These are phyloP conservation scores for Populus hybrid DNA, from an alignment of 441 rosid species.

Conservation along the genomic window DNA sequence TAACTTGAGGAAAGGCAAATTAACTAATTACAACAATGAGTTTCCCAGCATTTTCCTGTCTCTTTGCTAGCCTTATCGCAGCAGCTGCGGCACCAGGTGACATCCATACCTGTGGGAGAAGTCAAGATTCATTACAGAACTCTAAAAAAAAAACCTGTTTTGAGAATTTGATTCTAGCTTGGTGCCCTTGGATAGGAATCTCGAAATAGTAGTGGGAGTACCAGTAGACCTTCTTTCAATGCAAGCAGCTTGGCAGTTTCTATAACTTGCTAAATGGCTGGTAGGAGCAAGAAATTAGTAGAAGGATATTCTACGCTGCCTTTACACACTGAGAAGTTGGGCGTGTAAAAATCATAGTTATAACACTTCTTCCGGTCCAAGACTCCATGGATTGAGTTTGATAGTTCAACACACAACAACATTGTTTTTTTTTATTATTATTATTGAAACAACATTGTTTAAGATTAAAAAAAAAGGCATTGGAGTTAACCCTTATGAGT, in stretches of 20 bases:
- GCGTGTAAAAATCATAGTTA: neutral
- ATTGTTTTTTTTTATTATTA: no score
- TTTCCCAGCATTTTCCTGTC: constrained; percentile 70
- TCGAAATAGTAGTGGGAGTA: constrained; percentile 13
- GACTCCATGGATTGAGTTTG: no score
- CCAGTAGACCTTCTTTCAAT: constrained; percentile 66
- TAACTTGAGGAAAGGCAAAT: neutral
- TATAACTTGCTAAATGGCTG: constrained; percentile 48
- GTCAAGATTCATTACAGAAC: neutral
- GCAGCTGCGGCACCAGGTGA: constrained; percentile 74
- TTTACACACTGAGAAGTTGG: no score
- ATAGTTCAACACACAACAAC: no score
- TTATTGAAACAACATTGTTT: no score
- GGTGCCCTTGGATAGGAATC: neutral
- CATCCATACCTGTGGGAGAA: constrained; percentile 43
- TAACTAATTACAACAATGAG: constrained; percentile 56
- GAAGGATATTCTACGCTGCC: neutral
- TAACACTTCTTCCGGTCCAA: no score
- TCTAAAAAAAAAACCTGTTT: no score
- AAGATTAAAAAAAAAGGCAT: no score
- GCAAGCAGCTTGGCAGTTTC: constrained; percentile 64
- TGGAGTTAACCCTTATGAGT: no score
- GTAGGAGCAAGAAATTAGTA: neutral
- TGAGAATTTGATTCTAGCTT: neutral
- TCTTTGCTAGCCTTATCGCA: constrained; percentile 51